Base-by-base conservation (phyloP, 2,329 filamentous ascomycete species). In the Alternaria triticina region DNA sequence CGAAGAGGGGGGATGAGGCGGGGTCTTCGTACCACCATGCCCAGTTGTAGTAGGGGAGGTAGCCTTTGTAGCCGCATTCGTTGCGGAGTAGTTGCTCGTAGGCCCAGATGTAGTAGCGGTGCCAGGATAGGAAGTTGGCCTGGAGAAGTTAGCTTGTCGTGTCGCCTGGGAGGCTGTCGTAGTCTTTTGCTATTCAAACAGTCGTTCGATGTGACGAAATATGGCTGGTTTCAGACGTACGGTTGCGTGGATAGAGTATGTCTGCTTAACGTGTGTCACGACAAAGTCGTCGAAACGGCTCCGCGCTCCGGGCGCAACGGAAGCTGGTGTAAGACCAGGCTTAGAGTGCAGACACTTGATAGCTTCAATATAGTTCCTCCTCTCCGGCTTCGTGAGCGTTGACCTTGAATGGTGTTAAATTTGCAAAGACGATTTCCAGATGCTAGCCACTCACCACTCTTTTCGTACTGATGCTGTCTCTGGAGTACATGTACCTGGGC, bases 31-130 rank as follows among this genome's bases (percentile, higher is more conserved):
- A 76, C 74, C 82, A 83, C 54, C 80, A 80, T 10, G 81, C 81
- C 84, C 85, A 88, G 73, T 87, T 84, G 78, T 83, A 85, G 77
- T 86, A 86, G 2, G 81, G 82, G 50, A 80, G 76, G 54, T 75
- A 76, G 51, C 79, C 81, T 4, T 67, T 75, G 61, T 82, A 83
- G 45, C 78, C 80, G 54, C 82, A 83, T 57, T 83, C 81, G 7
- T 79, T 70, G 10, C 71, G 76, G 0, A 83, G 73, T 2, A 79
- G 77, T 56, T 80, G 70, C 63, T 83, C 82, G 62, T 80, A 82
- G 6, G 73, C 66, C 71, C 81, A 79, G 9, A 75, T 77, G 66
- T 79, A 82, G 64, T 81, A 80, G 7, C 81, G 72, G 63, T 83
- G 81, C 81, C 81, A 82, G 5, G 66, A 46, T 30, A 77, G 65